Evolutionary conservation across 345 rosid species (phyloP), one percentile per base, ranked within the genome.

Genomic region (Rhizophora apiculata): DNA sequence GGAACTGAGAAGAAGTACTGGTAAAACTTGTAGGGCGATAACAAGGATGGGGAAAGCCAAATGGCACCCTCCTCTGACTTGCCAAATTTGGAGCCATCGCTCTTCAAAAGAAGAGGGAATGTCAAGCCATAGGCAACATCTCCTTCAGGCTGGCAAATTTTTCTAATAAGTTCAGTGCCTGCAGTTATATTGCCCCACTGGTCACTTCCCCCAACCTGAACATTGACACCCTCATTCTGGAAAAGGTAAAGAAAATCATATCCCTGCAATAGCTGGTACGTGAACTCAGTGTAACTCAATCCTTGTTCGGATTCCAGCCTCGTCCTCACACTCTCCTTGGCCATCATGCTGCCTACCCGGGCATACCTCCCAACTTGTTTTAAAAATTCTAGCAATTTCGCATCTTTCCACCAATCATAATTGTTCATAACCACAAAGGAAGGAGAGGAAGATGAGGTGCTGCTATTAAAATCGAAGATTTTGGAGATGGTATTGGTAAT

Each of bases 21-120:
- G 76, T 91, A 94, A 69, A 94, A 94, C 78, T 88, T 91, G 76
- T 91, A 94, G 7, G 97, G 93, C 10, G 97, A 94, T 54, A 94
- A 63, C 85, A 86, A 75, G 0, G 87, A 69, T 2, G 97, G 87
- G 0, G 93, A 85, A 11, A 94, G 83, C 98, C 98, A 94, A 67
- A 94, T 81, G n/a, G 98, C 98, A 64, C 97, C 98, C 56, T 89
- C 97, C 80, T 94, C 98, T 1, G 98, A 94, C 69, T 94, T 94
- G n/a, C 98, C 97, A 60, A 94, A 94, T 65, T 94, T 94, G 0
- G 93, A 87, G 13, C 97, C 98, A 10, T 94, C 97, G 53, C 88
- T 88, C 81, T 94, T 91, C 79, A 94, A 59, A 8, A 94, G 71
- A 63, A 94, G 93, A 61, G 96, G 97, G 72, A 94, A 94, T 34